These are phyloP conservation scores for Phytophthora litchii DNA, from an alignment of 352 stramenopile genomes.

Conservation along the genomic window DNA sequence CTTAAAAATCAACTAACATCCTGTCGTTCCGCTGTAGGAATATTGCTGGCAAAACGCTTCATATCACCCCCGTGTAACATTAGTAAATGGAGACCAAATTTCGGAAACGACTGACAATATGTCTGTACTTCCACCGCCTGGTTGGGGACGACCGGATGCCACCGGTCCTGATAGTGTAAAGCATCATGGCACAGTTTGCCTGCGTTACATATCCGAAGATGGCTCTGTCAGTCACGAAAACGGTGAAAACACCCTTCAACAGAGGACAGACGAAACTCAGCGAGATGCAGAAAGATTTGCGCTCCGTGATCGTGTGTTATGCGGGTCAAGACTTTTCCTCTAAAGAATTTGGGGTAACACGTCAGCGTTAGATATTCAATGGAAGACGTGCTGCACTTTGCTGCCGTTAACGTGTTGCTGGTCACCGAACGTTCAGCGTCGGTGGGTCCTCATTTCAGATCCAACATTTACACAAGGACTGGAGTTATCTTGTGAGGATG, in stretches of 20 bases:
- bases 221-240: conserved; percentile 1
- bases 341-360: conserved; percentile 19
- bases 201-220: conserved; percentile 43
- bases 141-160: conserved; percentile 56
- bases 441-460: not conserved
- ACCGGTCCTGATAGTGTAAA: conserved; percentile 65
- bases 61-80: conserved; percentile 26
- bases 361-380: not conserved
- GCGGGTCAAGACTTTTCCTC: conserved; percentile 45
- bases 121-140: conserved; percentile 40
- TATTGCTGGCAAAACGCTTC: conserved; percentile 13
- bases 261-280: conserved; percentile 15
- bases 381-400: conserved; percentile 20
- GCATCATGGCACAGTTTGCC: conserved; percentile 57
- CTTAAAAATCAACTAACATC: conserved; percentile 1
- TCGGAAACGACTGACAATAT: not conserved
- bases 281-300: conserved; percentile 24
- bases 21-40: not conserved
- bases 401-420: conserved; percentile 1
- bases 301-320: conserved; percentile 39
- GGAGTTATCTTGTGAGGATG: not conserved
- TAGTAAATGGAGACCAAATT: conserved; percentile 3
- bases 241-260: not conserved
- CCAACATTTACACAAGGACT: not conserved
- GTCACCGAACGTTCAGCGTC: not conserved